Evolutionary conservation across 164 flowering plant species (phyloP), one percentile per base, ranked within the genome.

Genomic region (Umbellularia californica): DNA sequence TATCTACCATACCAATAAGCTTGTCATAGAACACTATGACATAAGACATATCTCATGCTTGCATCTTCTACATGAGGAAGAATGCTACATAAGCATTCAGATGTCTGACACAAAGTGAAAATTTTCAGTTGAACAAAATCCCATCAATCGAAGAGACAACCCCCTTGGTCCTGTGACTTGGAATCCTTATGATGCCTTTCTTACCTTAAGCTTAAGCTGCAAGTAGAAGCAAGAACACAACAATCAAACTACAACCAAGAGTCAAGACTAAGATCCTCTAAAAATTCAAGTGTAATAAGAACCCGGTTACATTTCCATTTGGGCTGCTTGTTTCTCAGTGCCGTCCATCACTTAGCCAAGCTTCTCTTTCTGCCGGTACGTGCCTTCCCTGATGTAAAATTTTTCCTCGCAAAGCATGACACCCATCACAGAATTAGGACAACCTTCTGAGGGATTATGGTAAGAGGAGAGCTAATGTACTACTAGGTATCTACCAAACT

Each of bases 131-230:
- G 79, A 84, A 94, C 64, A 91, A n/a, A 28, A 94, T 78, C 25
- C 94, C 92, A 82, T 94, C 96, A 80, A 80, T 94, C 97, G 13
- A 90, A 81, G 64, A 94, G 90, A 47, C 82, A 50, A 12, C 90
- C 98, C 3, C 95, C 96, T 79, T 79, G 79, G 19, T 91, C 89
- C 65, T 81, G 87, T 85, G 92, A 68, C 87, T 67, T 87, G 2
- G 86, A 71, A 71, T 88, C 98, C 78, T 87, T 90, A 80, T 92
- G 77, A 94, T 95, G 5, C 85, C 87, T 73, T 89, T 81, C 80
- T 91, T 94, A 0, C 97, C 96, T 74, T 84, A 89, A 91, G 73
- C 80, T 94, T 94, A 22, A 92, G 77, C 96, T 94, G 90, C 75
- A 85, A 62, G 0, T 1, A 73, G 19, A 72, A 47, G 11, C 23